Percentiles rank a stretch among this genome's conserved stretches.
Conservation (phyloP, 1,139 yeast species). For the Blastobotrys persicus region DNA sequence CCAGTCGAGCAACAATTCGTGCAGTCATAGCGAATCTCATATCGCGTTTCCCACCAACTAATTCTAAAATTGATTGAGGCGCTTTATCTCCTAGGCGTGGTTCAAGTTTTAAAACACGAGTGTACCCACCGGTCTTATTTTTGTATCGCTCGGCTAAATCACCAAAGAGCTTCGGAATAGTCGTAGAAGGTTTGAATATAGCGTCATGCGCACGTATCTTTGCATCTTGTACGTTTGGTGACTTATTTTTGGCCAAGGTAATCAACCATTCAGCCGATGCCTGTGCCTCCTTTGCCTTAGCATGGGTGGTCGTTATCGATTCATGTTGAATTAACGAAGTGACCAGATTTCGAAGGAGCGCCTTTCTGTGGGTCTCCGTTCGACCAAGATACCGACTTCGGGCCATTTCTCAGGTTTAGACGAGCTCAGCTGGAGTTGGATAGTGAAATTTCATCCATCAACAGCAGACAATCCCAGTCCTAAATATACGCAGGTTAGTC, state of each 20-base stretch:
- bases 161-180: slow-evolving; percentile 59
- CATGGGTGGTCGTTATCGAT: slow-evolving; percentile 65
- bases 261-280: slow-evolving; percentile 55
- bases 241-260: slow-evolving; percentile 44
- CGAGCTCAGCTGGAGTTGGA: neutral
- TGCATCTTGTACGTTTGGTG: slow-evolving; percentile 29
- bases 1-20: slow-evolving; percentile 73
- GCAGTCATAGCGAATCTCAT: slow-evolving; percentile 77
- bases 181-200: slow-evolving; percentile 41
- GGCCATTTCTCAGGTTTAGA: slow-evolving; percentile 20
- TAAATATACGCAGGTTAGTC: neutral
- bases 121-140: slow-evolving; percentile 73
- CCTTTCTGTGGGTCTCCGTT: slow-evolving; percentile 50
- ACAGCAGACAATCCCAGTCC: neutral
- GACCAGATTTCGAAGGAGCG: slow-evolving; percentile 59
- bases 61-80: slow-evolving; percentile 82
- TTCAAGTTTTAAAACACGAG: slow-evolving; percentile 80
- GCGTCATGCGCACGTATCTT: slow-evolving; percentile 28
- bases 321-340: slow-evolving; percentile 68
- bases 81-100: slow-evolving; percentile 90
- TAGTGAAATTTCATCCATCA: neutral
- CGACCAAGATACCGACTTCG: slow-evolving; percentile 33
- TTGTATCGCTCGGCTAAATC: slow-evolving; percentile 65
- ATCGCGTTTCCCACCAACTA: slow-evolving; percentile 78
- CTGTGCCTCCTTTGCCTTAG: slow-evolving; percentile 68